These are phyloP conservation scores for Hypoxylon trugodes DNA, from an alignment of 495 filamentous ascomycete genomes.

Conservation along the genomic window DNA sequence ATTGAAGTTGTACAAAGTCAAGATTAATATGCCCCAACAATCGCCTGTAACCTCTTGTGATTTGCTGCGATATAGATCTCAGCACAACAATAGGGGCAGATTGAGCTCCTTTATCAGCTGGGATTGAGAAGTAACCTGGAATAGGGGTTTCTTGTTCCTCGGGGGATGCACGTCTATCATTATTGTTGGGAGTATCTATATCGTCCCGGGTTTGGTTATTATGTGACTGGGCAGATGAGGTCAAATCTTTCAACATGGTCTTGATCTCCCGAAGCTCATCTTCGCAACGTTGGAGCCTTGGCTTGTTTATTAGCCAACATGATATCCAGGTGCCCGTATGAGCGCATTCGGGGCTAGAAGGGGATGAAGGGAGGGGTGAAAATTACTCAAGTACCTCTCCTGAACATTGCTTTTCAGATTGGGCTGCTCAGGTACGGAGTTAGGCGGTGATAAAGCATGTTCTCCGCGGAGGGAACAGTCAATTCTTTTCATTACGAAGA, in stretches of 20 bases:
- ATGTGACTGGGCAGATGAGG: not conserved
- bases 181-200: not conserved
- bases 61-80: slow-evolving; percentile 41
- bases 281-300: slow-evolving; percentile 40
- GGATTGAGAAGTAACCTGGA: slow-evolving; percentile 37
- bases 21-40: slow-evolving; percentile 32
- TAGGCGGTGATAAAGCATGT: slow-evolving; percentile 10
- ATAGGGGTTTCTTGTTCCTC: slow-evolving; percentile 14
- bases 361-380: not conserved
- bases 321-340: not conserved
- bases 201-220: not conserved
- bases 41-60: slow-evolving; percentile 34
- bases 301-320: slow-evolving; percentile 3
- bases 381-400: slow-evolving; percentile 36
- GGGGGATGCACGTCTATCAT: slow-evolving; percentile 2
- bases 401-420: slow-evolving; percentile 30
- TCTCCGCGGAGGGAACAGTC: slow-evolving; percentile 41
- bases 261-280: slow-evolving; percentile 40
- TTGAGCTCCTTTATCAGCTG: slow-evolving; percentile 42
- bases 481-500: slow-evolving; percentile 36
- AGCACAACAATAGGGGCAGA: slow-evolving; percentile 42
- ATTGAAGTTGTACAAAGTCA: slow-evolving; percentile 41
- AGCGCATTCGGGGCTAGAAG: not conserved
- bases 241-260: slow-evolving; percentile 34
- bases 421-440: not conserved